Percentiles rank a stretch among this genome's conserved stretches.
phyloP scores from a whole-genome alignment of 257 asterid genomes.

The Nicotiana attenuata region DNA sequence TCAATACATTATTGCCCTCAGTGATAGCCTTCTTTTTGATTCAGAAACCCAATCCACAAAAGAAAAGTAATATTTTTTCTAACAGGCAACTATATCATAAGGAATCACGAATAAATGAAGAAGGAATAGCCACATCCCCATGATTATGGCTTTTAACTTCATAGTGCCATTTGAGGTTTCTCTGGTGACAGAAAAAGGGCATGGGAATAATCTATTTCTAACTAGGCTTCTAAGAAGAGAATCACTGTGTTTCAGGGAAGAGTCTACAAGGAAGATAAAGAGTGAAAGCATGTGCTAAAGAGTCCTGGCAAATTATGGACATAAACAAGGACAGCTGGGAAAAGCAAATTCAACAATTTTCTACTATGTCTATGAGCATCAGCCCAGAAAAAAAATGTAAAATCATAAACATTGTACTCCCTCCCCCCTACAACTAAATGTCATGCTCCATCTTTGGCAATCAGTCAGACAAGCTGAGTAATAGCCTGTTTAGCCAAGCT shows the following conservation, averaged over 20 bases:
- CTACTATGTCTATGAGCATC: background rate
- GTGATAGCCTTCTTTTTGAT: background rate
- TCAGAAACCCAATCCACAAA: background rate
- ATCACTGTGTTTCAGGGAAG: background rate
- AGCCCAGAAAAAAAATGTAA: background rate
- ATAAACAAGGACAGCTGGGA: background rate
- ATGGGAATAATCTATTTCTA: background rate
- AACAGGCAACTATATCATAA: background rate
- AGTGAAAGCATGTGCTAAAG: background rate
- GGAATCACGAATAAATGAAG: background rate
- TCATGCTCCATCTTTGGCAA: background rate
- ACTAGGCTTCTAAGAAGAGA: background rate
- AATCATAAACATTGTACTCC: background rate
- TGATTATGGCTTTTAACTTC: background rate
- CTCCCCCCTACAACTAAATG: background rate
- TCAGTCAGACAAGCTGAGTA: background rate
- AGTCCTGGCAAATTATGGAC: background rate
- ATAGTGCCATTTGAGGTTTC: background rate
- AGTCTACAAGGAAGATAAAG: background rate
- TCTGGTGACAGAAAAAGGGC: background rate
- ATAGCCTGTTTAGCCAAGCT: background rate
- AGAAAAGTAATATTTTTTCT: background rate
- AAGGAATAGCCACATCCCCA: background rate
- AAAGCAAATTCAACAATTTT: background rate
- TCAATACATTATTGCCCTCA: background rate